These are phyloP conservation scores for Oxyria digyna DNA, from an alignment of 148 eudicot genomes.

Conservation along the genomic window DNA sequence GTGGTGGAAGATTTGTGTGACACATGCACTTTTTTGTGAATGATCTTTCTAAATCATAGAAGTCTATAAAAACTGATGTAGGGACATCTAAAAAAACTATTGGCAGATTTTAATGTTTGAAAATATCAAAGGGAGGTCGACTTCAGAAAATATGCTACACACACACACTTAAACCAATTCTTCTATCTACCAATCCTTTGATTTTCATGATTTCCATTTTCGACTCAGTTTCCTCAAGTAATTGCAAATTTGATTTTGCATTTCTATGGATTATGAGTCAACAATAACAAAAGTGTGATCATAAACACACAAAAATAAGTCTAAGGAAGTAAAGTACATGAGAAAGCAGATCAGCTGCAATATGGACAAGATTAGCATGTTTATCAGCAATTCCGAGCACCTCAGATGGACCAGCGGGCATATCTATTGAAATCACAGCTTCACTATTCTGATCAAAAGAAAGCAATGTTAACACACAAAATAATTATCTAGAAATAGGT, in stretches of 20 bases:
- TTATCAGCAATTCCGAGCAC: slow-evolving; percentile 95
- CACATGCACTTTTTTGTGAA: neutral
- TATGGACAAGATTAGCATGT: slow-evolving; percentile 74
- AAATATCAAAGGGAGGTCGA: neutral
- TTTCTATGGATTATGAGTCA: neutral
- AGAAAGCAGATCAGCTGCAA: slow-evolving; percentile 95
- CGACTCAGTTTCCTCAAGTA: neutral
- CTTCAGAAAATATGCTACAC: neutral
- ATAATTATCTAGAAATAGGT: neutral
- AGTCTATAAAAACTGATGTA: neutral
- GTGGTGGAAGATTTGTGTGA: neutral
- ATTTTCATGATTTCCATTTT: neutral
- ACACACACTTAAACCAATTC: neutral
- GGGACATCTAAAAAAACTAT: neutral
- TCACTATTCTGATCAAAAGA: slow-evolving; percentile 67
- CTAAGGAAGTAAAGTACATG: slow-evolving; percentile 33
- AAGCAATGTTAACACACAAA: slow-evolving; percentile 7
- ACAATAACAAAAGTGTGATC: neutral
- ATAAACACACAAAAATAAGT: neutral
- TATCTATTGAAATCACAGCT: slow-evolving; percentile 98
- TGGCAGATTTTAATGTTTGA: neutral
- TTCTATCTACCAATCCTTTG: neutral
- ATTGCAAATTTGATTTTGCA: neutral
- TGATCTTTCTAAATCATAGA: neutral
- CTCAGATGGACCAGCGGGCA: slow-evolving; percentile 99